A percentile compares a stretch with the other conserved stretches of the same genome.
Evolutionary conservation across 768 basidiomycete species (phyloP).

Genomic region (Russula virescens): DNA sequence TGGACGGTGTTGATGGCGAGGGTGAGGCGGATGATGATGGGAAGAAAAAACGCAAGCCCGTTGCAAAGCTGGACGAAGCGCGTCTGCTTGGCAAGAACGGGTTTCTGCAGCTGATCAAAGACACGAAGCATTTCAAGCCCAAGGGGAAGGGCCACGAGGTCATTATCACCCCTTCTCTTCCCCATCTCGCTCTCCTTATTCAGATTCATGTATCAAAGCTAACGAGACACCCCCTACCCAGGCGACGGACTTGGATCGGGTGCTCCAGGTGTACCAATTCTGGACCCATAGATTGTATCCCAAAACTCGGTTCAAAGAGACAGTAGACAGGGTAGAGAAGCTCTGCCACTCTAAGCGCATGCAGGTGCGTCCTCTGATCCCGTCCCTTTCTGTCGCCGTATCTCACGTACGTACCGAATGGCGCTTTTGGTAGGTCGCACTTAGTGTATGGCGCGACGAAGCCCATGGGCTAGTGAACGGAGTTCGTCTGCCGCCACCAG

Average conservation of each 20-base stretch:
- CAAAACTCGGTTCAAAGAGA: constrained; percentile 81
- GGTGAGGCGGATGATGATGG: constrained; percentile 29
- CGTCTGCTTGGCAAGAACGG: constrained; percentile 68
- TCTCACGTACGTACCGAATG: constrained; percentile 4
- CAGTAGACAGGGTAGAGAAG: constrained; percentile 79
- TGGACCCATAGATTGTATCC: constrained; percentile 96
- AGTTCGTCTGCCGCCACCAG: constrained; percentile 23
- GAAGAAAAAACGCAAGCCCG: constrained; percentile 45
- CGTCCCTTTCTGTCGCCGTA: neutral
- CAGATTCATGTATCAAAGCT: neutral
- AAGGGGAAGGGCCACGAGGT: constrained; percentile 95
- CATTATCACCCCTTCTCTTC: constrained; percentile 2
- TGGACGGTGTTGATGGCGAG: constrained; percentile 30
- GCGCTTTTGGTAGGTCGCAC: constrained; percentile 43
- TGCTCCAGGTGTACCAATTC: constrained; percentile 84
- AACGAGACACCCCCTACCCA: constrained; percentile 30
- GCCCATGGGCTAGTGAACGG: constrained; percentile 41
- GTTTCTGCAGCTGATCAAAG: constrained; percentile 72
- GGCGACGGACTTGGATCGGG: constrained; percentile 73
- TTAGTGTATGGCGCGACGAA: constrained; percentile 78
- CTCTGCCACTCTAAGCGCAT: constrained; percentile 81
- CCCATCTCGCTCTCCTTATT: neutral
- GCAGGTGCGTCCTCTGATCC: constrained; percentile 51
- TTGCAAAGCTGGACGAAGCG: constrained; percentile 66
- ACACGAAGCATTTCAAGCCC: constrained; percentile 69